Conservation (phyloP, 768 basidiomycete species). For the Cubamyces lactineus region DNA sequence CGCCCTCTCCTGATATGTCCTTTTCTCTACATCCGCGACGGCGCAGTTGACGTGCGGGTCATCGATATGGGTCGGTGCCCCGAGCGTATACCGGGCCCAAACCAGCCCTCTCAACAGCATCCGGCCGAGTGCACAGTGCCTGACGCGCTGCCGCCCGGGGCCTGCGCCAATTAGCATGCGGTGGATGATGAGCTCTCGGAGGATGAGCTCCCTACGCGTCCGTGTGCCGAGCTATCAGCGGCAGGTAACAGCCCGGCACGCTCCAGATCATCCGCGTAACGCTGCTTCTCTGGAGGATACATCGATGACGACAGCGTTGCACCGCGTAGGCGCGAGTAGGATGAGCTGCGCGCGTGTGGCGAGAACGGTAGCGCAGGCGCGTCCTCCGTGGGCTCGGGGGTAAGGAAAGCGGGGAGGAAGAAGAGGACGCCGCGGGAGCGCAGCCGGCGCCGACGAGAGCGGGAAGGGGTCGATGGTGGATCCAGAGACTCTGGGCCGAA, state of each 20-base stretch:
- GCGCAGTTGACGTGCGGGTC: not conserved
- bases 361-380: slow-evolving; percentile 21
- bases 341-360: slow-evolving; percentile 30
- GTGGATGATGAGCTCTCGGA: slow-evolving; percentile 19
- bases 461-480: slow-evolving; percentile 50
- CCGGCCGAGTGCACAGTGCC: slow-evolving; percentile 6
- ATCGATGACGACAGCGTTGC: slow-evolving; percentile 7
- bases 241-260: slow-evolving; percentile 32
- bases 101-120: not conserved
- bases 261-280: slow-evolving; percentile 41
- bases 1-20: not conserved
- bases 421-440: slow-evolving; percentile 68
- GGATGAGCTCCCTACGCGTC: slow-evolving; percentile 18
- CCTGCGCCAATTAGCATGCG: slow-evolving; percentile 3
- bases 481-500: slow-evolving; percentile 42
- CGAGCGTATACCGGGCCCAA: not conserved
- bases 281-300: slow-evolving; percentile 51
- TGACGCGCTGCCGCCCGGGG: slow-evolving; percentile 12
- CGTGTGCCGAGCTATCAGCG: slow-evolving; percentile 2
- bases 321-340: slow-evolving; percentile 27
- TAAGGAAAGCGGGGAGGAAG: slow-evolving; percentile 82
- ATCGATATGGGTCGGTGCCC: not conserved
- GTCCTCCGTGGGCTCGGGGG: slow-evolving; percentile 44
- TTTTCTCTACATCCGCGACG: not conserved
- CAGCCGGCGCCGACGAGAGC: slow-evolving; percentile 45